phyloP scores from a whole-genome alignment of 2,329 filamentous ascomycete genomes.

The Fusarium sp. region DNA sequence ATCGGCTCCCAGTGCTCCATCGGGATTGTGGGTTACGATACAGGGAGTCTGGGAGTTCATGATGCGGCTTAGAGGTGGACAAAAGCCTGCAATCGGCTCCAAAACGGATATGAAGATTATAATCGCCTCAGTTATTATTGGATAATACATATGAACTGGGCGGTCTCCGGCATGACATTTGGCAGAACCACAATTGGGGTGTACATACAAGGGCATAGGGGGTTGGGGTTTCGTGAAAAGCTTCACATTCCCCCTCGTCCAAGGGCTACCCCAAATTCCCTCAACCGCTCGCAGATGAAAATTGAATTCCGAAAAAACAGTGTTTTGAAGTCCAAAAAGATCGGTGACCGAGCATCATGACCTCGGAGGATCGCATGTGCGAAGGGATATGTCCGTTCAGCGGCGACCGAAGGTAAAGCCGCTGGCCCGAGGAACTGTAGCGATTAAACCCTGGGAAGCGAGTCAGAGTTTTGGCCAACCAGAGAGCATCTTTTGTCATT shows the following conservation, averaged over 20 bases:
- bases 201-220: conserved; percentile 13
- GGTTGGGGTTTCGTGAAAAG: conserved; percentile 26
- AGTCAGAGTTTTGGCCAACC: conserved; percentile 28
- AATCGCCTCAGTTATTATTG: conserved; percentile 33
- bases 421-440: conserved; percentile 36
- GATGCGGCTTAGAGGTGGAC: conserved; percentile 26
- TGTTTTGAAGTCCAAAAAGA: background rate
- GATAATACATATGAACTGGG: conserved; percentile 20
- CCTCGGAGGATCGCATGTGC: conserved; percentile 37
- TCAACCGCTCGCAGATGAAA: conserved; percentile 13
- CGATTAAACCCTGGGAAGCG: conserved; percentile 5
- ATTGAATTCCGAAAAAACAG: conserved; percentile 7
- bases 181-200: conserved; percentile 32
- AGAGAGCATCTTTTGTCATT: conserved; percentile 32
- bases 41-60: background rate
- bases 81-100: background rate
- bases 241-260: conserved; percentile 23
- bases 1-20: background rate
- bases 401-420: conserved; percentile 44
- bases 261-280: conserved; percentile 34
- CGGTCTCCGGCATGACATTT: conserved; percentile 33
- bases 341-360: conserved; percentile 39
- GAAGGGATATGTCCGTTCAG: conserved; percentile 16
- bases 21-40: background rate
- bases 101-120: conserved; percentile 24